phyloP scores from a whole-genome alignment of 192 early-diverging fungal species.

The Podila horticola region DNA sequence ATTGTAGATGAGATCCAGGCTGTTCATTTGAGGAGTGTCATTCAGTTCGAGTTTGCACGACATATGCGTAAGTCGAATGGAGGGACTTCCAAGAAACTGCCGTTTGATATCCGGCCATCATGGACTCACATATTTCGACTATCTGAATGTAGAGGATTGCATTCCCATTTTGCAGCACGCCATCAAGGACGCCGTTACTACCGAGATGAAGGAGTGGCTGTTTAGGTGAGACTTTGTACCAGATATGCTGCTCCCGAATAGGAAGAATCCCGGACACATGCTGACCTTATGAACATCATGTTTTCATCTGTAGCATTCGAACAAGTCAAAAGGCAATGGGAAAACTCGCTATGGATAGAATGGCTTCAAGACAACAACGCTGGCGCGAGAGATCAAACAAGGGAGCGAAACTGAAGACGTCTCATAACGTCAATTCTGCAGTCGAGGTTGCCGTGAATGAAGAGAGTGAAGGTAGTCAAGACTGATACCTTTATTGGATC shows the following conservation, averaged over 20 bases:
- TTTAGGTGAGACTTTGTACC: constrained; percentile 65
- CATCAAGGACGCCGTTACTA: constrained; percentile 85
- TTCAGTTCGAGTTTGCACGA: constrained; percentile 85
- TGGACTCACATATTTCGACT: background rate
- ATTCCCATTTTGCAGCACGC: constrained; percentile 91
- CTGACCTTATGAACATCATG: too few species aligned
- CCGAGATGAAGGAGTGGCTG: constrained; percentile 94
- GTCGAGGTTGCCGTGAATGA: constrained; percentile 88
- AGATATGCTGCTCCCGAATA: background rate
- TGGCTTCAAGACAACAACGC: constrained; percentile 74
- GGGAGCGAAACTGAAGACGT: constrained; percentile 57
- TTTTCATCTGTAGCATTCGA: constrained; percentile 66
- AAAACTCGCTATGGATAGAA: constrained; percentile 82
- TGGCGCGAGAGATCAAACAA: constrained; percentile 58
- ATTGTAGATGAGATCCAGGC: constrained; percentile 87
- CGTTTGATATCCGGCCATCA: background rate
- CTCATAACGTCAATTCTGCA: constrained; percentile 76
- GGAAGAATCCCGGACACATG: background rate
- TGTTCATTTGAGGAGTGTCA: constrained; percentile 77
- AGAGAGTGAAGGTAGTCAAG: constrained; percentile 73
- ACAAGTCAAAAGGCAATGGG: constrained; percentile 86
- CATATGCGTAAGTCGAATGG: constrained; percentile 70
- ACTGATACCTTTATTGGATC: too few species aligned
- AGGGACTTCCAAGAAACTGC: background rate
- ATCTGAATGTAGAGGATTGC: constrained; percentile 70